phyloP scores from a whole-genome alignment of 78 protist species.

The Reticulomyxa filosa region DNA sequence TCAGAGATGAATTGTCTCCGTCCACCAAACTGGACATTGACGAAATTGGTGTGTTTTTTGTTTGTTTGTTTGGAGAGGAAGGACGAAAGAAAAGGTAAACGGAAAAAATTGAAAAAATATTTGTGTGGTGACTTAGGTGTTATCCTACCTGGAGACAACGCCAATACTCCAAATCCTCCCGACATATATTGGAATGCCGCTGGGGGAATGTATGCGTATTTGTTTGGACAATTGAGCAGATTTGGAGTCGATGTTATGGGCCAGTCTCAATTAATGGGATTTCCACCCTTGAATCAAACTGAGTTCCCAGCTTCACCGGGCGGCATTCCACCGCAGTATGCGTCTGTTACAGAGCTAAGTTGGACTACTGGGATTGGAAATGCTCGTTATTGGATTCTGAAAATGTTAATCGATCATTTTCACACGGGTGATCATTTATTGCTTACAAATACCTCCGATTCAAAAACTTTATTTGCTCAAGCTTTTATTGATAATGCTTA shows the following conservation, averaged over 20 bases:
- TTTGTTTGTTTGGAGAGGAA: no score
- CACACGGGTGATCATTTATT: neutral
- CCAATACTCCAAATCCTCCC: constrained; percentile 8
- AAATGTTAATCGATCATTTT: neutral
- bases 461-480: no score
- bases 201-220: constrained; percentile 6
- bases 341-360: neutral
- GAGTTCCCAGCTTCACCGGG: no score
- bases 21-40: neutral
- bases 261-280: neutral
- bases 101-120: no score
- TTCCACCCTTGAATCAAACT: no score
- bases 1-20: neutral
- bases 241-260: constrained; percentile 2
- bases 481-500: no score
- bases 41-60: constrained; percentile 4
- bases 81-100: no score
- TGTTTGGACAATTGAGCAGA: no score
- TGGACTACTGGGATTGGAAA: constrained; percentile 13
- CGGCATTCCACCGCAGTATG: constrained; percentile 15
- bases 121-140: no score
- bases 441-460: no score
- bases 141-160: constrained; percentile 10
- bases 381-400: constrained; percentile 11
- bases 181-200: neutral